Evolutionary conservation across 441 rosid genomes (phyloP).

Genomic region (Pelargonium cotyledonis): DNA sequence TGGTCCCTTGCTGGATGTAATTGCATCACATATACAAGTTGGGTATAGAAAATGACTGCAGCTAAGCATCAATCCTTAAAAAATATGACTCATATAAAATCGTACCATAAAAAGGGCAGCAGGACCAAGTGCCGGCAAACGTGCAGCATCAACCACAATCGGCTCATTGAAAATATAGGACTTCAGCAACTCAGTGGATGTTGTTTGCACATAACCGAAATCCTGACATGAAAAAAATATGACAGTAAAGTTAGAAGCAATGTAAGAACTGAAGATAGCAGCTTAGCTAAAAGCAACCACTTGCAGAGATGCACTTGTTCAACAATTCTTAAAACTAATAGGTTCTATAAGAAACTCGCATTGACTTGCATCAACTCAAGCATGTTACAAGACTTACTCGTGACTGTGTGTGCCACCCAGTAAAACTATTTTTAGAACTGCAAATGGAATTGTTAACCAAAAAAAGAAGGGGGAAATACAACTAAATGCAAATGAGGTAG

Average conservation of each 20-base stretch:
- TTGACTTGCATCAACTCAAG: neutral
- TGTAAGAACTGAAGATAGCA: neutral
- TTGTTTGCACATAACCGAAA: slow-evolving; percentile 86
- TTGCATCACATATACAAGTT: slow-evolving; percentile 10
- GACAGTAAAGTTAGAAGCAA: neutral
- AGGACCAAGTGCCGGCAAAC: slow-evolving; percentile 77
- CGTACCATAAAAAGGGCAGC: slow-evolving; percentile 84
- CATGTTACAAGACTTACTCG: slow-evolving; percentile 4
- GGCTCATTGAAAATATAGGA: slow-evolving; percentile 80
- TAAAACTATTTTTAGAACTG: neutral
- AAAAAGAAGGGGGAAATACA: neutral
- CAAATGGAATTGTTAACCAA: neutral
- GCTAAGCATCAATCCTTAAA: slow-evolving; percentile 5
- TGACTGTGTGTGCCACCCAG: neutral
- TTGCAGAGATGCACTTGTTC: neutral
- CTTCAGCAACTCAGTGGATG: slow-evolving; percentile 67
- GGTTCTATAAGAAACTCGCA: slow-evolving; percentile 4
- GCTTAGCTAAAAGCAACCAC: slow-evolving; percentile 7
- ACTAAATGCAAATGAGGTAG: neutral
- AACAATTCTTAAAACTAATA: neutral
- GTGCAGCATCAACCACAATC: slow-evolving; percentile 68
- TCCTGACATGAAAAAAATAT: slow-evolving; percentile 36
- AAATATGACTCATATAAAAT: neutral
- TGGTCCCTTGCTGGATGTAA: slow-evolving; percentile 76
- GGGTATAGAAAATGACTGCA: neutral